A percentile compares a stretch with the other conserved stretches of the same genome.
Conservation (phyloP, 2,329 filamentous ascomycete species). For the Achaetomium macrosporum region DNA sequence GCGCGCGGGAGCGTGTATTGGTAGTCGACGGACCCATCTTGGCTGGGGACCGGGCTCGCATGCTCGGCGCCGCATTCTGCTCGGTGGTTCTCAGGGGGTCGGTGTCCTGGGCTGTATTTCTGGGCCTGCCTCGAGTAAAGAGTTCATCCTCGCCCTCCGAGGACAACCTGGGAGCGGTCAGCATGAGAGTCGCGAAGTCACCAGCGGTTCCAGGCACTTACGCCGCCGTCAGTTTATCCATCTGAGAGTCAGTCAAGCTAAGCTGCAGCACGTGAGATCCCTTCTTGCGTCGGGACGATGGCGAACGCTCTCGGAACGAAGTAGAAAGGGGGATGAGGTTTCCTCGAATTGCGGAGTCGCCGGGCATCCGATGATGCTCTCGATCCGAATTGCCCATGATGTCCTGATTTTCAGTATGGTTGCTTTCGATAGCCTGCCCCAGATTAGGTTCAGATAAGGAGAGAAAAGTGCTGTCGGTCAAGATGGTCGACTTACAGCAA, state of each 20-base stretch:
- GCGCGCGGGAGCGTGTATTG: constrained; percentile 7
- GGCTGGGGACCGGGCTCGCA: constrained; percentile 16
- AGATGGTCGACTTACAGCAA: background rate
- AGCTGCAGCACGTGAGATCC: constrained; percentile 39
- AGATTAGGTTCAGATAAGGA: background rate
- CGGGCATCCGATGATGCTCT: background rate
- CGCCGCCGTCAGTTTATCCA: constrained; percentile 44
- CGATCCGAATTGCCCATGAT: constrained; percentile 1
- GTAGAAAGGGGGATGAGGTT: constrained; percentile 35
- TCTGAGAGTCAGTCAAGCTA: constrained; percentile 44
- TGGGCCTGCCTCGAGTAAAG: constrained; percentile 5
- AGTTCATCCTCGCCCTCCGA: constrained; percentile 7
- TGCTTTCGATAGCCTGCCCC: background rate
- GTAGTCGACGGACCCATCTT: constrained; percentile 4
- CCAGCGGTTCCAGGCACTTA: constrained; percentile 25
- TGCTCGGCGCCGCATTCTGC: constrained; percentile 2
- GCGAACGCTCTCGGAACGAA: constrained; percentile 26
- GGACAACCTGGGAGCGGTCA: constrained; percentile 11
- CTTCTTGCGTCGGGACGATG: constrained; percentile 33
- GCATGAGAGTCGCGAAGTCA: constrained; percentile 10
- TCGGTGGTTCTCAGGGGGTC: background rate
- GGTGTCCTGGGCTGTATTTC: background rate
- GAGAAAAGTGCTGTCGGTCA: background rate
- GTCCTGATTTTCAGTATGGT: background rate
- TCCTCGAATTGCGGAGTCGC: constrained; percentile 30